Evolutionary conservation across 2,329 filamentous ascomycete species (phyloP).

Genomic region (Penicillium aurantiogriseum): DNA sequence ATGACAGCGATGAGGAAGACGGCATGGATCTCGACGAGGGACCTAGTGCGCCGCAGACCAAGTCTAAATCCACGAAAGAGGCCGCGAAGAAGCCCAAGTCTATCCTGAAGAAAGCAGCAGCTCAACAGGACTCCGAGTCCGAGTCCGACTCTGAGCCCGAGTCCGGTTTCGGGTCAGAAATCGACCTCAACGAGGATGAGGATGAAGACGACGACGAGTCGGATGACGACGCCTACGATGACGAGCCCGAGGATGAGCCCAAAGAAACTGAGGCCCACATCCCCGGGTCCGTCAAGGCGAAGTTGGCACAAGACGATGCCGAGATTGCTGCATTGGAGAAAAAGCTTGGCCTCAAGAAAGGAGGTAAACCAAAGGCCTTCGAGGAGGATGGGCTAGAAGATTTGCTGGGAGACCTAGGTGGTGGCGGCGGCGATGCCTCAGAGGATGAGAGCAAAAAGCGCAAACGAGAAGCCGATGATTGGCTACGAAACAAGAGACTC

Average conservation of each 20-base stretch:
- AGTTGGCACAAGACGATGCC: constrained; percentile 75
- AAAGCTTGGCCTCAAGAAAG: constrained; percentile 77
- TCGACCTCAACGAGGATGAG: constrained; percentile 17
- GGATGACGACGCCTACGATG: constrained; percentile 27
- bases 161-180: background rate
- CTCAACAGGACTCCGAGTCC: constrained; percentile 25
- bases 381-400: constrained; percentile 80
- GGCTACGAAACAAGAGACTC: constrained; percentile 57
- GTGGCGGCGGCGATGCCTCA: constrained; percentile 51
- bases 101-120: constrained; percentile 37
- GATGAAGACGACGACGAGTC: constrained; percentile 25
- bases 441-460: constrained; percentile 54
- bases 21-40: constrained; percentile 20
- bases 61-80: constrained; percentile 25
- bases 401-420: constrained; percentile 67
- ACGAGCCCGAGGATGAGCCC: constrained; percentile 5
- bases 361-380: constrained; percentile 70
- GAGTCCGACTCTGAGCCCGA: background rate
- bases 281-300: constrained; percentile 54
- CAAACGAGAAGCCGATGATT: constrained; percentile 62
- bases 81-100: constrained; percentile 31
- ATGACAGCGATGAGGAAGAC: constrained; percentile 25
- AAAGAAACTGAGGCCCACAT: constrained; percentile 23
- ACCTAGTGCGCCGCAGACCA: constrained; percentile 13
- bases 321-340: constrained; percentile 86